Conservation (phyloP, 1,139 yeast species). For the Debaryomyces robertsiae region DNA sequence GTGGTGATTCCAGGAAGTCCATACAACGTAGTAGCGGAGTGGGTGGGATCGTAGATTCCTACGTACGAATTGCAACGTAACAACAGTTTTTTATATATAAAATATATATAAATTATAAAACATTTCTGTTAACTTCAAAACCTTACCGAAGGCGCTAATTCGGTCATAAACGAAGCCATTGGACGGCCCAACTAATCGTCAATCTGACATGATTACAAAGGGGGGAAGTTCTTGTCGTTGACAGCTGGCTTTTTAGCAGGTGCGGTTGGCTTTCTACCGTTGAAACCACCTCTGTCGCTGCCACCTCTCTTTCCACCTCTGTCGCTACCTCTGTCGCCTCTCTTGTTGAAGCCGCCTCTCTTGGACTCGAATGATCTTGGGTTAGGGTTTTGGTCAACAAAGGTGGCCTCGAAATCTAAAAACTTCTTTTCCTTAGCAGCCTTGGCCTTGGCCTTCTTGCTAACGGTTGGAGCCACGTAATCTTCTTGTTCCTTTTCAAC, state of each 20-base stretch:
- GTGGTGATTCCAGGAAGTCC: constrained; percentile 8
- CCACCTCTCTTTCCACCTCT: constrained; percentile 20
- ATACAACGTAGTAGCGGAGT: constrained; percentile 6
- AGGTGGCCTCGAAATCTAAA: constrained; percentile 67
- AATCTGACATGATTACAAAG: constrained; percentile 34
- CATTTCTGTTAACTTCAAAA: constrained; percentile 5
- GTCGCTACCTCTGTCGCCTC: constrained; percentile 21
- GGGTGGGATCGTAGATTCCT: background rate
- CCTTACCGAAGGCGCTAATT: constrained; percentile 3
- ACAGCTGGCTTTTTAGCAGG: constrained; percentile 44
- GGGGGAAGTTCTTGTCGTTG: constrained; percentile 66
- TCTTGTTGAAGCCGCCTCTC: constrained; percentile 36
- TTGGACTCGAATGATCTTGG: constrained; percentile 22
- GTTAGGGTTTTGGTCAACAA: constrained; percentile 51
- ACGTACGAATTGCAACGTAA: background rate
- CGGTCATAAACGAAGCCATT: constrained; percentile 6
- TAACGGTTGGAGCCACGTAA: constrained; percentile 56
- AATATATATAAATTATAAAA: constrained; percentile 7
- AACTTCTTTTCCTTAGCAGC: constrained; percentile 68
- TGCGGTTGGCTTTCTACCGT: constrained; percentile 26
- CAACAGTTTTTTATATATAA: constrained; percentile 7
- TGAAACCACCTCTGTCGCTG: constrained; percentile 24
- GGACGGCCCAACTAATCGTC: constrained; percentile 1
- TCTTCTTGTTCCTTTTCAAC: constrained; percentile 60
- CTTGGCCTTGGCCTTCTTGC: constrained; percentile 64